phyloP scores from a whole-genome alignment of 2,329 filamentous ascomycete genomes.

The Ascocoryne sarcoides region DNA sequence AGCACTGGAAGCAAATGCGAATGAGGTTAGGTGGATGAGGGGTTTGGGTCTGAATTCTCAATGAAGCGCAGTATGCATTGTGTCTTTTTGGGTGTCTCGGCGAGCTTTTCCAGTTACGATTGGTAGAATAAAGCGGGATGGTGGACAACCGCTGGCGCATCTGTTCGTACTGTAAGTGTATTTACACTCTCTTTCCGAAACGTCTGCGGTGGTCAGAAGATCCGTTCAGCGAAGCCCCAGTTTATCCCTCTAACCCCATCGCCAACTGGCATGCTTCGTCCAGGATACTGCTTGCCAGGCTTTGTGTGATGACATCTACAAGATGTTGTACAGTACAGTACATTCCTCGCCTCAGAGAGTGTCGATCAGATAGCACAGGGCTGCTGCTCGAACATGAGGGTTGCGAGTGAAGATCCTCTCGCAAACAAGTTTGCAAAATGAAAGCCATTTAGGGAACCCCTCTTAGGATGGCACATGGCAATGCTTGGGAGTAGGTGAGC shows the following conservation, averaged over 20 bases:
- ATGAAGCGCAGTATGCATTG: conserved; percentile 4
- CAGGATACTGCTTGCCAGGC: conserved; percentile 2
- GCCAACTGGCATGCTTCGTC: not conserved
- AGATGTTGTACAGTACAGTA: not conserved
- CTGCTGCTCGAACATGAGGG: not conserved
- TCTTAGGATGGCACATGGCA: not conserved
- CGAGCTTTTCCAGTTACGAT: not conserved
- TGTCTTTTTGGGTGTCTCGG: conserved; percentile 1
- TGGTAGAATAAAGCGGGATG: not conserved
- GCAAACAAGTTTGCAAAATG: not conserved
- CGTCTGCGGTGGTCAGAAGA: not conserved
- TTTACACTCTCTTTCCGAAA: not conserved
- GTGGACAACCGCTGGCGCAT: not conserved
- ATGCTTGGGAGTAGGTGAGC: not conserved
- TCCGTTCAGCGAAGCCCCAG: not conserved
- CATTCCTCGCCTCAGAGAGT: conserved; percentile 1
- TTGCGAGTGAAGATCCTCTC: not conserved
- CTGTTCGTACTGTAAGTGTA: not conserved
- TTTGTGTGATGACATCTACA: not conserved
- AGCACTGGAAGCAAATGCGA: conserved; percentile 59
- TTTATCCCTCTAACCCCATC: not conserved
- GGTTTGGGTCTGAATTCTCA: conserved; percentile 12
- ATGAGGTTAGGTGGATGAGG: conserved; percentile 20
- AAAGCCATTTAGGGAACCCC: not conserved
- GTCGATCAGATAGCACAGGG: not conserved